These are phyloP conservation scores for Phytopythium cucurbitacearum DNA, from an alignment of 352 stramenopile species.

Conservation along the genomic window DNA sequence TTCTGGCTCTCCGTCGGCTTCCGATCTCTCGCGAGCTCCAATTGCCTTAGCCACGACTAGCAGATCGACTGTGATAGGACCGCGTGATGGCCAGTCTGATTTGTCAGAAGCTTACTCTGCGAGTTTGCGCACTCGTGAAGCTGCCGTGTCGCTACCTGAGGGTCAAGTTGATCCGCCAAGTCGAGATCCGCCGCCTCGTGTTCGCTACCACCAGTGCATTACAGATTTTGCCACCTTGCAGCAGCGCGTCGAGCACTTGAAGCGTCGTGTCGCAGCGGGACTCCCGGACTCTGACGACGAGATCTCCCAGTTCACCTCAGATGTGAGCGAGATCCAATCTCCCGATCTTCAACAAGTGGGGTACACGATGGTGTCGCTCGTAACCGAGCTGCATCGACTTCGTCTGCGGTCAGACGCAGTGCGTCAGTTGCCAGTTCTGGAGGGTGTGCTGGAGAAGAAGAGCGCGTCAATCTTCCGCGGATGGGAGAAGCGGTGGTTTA, in stretches of 20 bases:
- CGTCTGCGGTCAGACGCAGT: slow-evolving; percentile 24
- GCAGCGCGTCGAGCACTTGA: slow-evolving; percentile 45
- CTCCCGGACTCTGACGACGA: slow-evolving; percentile 33
- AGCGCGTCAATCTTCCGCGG: slow-evolving; percentile 71
- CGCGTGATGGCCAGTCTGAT: slow-evolving; percentile 1
- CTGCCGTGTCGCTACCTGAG: no score
- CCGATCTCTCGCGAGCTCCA: no score
- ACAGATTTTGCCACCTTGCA: slow-evolving; percentile 40
- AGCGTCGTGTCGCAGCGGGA: slow-evolving; percentile 37
- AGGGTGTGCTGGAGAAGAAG: slow-evolving; percentile 74
- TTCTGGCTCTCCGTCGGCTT: no score
- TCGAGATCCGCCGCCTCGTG: neutral
- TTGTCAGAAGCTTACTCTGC: neutral
- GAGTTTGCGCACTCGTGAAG: no score
- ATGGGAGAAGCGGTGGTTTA: slow-evolving; percentile 67
- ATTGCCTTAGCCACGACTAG: no score
- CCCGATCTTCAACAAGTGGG: slow-evolving; percentile 41
- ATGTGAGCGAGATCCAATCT: slow-evolving; percentile 31
- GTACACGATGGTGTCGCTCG: slow-evolving; percentile 42
- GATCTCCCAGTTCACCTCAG: slow-evolving; percentile 28
- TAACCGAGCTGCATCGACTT: slow-evolving; percentile 52
- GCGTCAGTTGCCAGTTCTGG: slow-evolving; percentile 40
- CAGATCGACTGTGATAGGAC: neutral
- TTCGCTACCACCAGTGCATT: slow-evolving; percentile 14
- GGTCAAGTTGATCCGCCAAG: no score